Conservation (phyloP, 2,329 filamentous ascomycete species). For the Leptoxyphium fumago region DNA sequence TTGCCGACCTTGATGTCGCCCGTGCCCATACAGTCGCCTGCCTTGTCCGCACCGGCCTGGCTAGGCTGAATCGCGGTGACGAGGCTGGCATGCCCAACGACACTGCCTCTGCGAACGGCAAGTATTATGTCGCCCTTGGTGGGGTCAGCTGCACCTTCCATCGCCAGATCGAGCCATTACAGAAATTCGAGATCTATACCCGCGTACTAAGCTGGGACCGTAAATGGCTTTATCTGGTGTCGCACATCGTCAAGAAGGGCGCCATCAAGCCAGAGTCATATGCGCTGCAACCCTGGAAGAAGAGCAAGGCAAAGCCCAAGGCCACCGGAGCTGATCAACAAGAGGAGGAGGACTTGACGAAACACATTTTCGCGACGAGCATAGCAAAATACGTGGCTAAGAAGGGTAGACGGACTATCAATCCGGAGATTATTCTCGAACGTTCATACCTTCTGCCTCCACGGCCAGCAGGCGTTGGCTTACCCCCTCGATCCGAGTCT, state of each 20-base stretch:
- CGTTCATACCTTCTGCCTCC: constrained; percentile 60
- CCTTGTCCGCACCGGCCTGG: constrained; percentile 31
- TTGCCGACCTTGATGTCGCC: constrained; percentile 69
- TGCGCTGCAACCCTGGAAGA: constrained; percentile 32
- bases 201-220: constrained; percentile 33
- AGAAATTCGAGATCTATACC: constrained; percentile 34
- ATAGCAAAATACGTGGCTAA: constrained; percentile 37
- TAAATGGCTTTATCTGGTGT: constrained; percentile 36
- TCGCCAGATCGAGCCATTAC: constrained; percentile 30
- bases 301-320: constrained; percentile 7
- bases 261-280: constrained; percentile 26
- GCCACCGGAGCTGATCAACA: constrained; percentile 12
- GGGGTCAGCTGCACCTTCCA: constrained; percentile 34
- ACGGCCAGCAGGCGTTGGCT: constrained; percentile 43
- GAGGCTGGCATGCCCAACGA: constrained; percentile 19
- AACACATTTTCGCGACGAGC: constrained; percentile 34
- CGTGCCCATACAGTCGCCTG: constrained; percentile 63
- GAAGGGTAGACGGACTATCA: constrained; percentile 57
- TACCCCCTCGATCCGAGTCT: constrained; percentile 16
- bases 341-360: constrained; percentile 23
- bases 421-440: constrained; percentile 61
- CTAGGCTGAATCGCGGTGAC: constrained; percentile 20
- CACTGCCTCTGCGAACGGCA: constrained; percentile 11
- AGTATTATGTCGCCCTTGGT: constrained; percentile 29
- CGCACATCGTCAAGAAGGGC: constrained; percentile 32